Evolutionary conservation across 2,329 filamentous ascomycete genomes (phyloP).

Genomic region (Fusarium abutilonis): DNA sequence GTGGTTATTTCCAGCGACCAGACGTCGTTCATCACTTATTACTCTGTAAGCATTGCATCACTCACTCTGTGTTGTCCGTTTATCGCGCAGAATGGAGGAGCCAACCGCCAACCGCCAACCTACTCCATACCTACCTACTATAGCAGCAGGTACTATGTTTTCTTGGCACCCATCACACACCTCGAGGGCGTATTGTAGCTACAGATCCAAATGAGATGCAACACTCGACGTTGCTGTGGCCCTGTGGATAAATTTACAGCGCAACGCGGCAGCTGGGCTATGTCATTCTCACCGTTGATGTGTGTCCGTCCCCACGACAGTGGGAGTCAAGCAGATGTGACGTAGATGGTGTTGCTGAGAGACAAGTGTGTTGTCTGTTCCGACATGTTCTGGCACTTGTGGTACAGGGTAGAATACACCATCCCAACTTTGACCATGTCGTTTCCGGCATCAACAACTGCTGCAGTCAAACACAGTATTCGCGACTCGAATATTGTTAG

Average conservation of each 20-base stretch:
- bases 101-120: no score
- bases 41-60: conserved; percentile 27
- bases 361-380: background rate
- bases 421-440: background rate
- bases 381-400: no score
- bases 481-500: background rate
- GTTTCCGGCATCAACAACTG: background rate
- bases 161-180: conserved; percentile 25
- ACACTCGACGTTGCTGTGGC: conserved; percentile 10
- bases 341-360: conserved; percentile 25
- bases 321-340: conserved; percentile 14
- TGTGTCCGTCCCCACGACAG: background rate
- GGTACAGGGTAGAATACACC: conserved; percentile 25
- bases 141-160: conserved; percentile 6
- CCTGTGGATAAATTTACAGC: conserved; percentile 5
- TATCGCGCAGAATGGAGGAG: background rate
- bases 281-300: background rate
- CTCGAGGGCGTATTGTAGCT: background rate
- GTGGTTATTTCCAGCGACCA: conserved; percentile 5
- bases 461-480: no score
- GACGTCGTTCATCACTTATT: conserved; percentile 7
- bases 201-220: background rate
- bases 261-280: background rate
- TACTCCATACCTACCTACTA: background rate
- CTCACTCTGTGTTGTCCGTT: conserved; percentile 5